A percentile compares a stretch with the other conserved stretches of the same genome.
Evolutionary conservation across 331 rosid species (phyloP).

Genomic region (Ulmus americana): DNA sequence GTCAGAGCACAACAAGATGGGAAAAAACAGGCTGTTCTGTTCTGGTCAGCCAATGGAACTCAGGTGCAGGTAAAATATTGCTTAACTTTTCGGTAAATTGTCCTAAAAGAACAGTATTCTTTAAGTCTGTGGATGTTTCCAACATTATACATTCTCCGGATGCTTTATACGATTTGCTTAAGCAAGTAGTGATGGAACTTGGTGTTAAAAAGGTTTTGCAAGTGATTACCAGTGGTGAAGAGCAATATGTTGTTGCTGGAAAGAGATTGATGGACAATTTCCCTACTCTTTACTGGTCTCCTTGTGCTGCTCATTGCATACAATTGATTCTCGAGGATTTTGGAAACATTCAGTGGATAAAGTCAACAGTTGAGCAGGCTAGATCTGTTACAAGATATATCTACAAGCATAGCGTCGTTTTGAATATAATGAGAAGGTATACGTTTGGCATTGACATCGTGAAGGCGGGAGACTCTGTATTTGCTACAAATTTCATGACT

Average conservation of each 20-base stretch:
- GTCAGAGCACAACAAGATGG: slow-evolving; percentile 7
- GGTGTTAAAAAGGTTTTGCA: slow-evolving; percentile 24
- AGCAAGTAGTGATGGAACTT: slow-evolving; percentile 26
- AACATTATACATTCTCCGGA: slow-evolving; percentile 15
- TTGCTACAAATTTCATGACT: slow-evolving; percentile 23
- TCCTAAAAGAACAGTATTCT: slow-evolving; percentile 5
- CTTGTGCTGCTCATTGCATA: slow-evolving; percentile 23
- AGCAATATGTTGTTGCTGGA: slow-evolving; percentile 17
- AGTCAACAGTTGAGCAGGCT: slow-evolving; percentile 22
- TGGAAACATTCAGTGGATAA: slow-evolving; percentile 29
- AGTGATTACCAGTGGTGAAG: slow-evolving; percentile 26
- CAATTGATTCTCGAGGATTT: slow-evolving; percentile 20
- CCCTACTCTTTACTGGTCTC: slow-evolving; percentile 32
- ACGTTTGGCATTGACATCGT: slow-evolving; percentile 31
- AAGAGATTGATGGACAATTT: slow-evolving; percentile 26
- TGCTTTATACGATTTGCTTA: slow-evolving; percentile 18
- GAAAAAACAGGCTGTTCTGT: slow-evolving; percentile 25
- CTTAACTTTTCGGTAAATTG: slow-evolving; percentile 22
- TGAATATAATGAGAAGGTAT: slow-evolving; percentile 32
- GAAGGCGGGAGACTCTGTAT: slow-evolving; percentile 16
- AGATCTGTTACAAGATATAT: slow-evolving; percentile 26
- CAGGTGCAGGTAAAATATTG: slow-evolving; percentile 12
- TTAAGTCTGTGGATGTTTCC: slow-evolving; percentile 22
- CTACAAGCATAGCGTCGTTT: slow-evolving; percentile 14
- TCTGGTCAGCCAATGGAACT: slow-evolving; percentile 19